These are phyloP conservation scores for Apiotrichum laibachii DNA, from an alignment of 1,284 basidiomycete species.

Conservation along the genomic window DNA sequence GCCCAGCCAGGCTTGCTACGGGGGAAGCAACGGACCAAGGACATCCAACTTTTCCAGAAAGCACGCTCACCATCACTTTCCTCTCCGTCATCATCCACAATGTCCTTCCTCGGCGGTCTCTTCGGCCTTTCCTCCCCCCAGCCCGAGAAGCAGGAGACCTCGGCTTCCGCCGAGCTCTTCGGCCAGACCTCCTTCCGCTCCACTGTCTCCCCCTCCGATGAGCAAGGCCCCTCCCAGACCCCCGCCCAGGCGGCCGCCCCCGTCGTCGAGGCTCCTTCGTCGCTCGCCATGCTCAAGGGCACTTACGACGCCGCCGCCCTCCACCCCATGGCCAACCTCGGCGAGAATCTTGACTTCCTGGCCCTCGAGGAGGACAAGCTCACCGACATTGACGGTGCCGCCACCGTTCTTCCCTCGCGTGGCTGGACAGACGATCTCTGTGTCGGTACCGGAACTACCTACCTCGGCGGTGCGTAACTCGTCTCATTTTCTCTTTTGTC, in stretches of 20 bases:
- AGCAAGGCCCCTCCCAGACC: not conserved
- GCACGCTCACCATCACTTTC: conserved; percentile 1
- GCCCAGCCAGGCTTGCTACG: not conserved
- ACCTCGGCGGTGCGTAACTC: conserved; percentile 79
- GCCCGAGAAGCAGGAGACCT: conserved; percentile 22
- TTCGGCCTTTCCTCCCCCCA: conserved; percentile 28
- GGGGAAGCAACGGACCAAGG: not conserved
- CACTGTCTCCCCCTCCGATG: conserved; percentile 24
- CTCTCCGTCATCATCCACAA: conserved; percentile 4
- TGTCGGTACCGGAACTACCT: conserved; percentile 98
- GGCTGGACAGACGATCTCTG: conserved; percentile 99
- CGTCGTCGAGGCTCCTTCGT: conserved; percentile 54
- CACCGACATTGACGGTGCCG: conserved; percentile 76
- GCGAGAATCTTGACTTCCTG: conserved; percentile 80
- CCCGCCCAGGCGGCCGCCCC: conserved; percentile 16
- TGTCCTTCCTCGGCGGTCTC: conserved; percentile 50
- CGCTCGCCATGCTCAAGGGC: conserved; percentile 75
- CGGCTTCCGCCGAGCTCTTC: conserved; percentile 45
- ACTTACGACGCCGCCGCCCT: conserved; percentile 84
- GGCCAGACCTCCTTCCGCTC: conserved; percentile 42
- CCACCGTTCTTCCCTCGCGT: conserved; percentile 82
- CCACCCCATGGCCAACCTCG: conserved; percentile 83
- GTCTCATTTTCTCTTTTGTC: conserved; percentile 55
- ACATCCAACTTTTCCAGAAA: conserved; percentile 8
- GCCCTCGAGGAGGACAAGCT: conserved; percentile 91